These are phyloP conservation scores for Sphagnum magellanicum DNA, from an alignment of 228 moss, liverwort and hornwort species.

Conservation along the genomic window DNA sequence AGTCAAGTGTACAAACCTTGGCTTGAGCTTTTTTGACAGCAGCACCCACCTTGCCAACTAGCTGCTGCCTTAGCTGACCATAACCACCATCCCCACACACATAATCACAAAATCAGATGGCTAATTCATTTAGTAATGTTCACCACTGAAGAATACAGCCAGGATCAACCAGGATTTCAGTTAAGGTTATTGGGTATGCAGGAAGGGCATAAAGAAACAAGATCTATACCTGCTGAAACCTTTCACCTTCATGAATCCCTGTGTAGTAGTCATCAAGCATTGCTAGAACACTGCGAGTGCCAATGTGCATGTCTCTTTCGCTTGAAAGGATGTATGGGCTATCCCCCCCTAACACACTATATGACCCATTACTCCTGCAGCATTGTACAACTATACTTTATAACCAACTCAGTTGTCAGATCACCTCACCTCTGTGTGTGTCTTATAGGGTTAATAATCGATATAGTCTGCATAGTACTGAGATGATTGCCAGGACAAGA, in stretches of 20 bases:
- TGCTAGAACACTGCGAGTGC: slow-evolving; percentile 19
- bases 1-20: slow-evolving; percentile 22
- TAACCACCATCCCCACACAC: slow-evolving; percentile 8
- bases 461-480: not conserved
- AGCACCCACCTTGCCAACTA: slow-evolving; percentile 37
- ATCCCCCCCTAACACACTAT: slow-evolving; percentile 49
- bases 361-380: slow-evolving; percentile 33
- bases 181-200: not conserved
- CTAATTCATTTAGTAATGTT: too few species aligned
- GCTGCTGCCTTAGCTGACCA: slow-evolving; percentile 47
- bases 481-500: not conserved
- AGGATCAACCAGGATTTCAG: not conserved
- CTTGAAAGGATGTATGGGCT: slow-evolving; percentile 23
- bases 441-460: not conserved
- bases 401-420: not conserved
- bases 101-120: too few species aligned
- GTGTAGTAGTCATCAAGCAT: slow-evolving; percentile 50
- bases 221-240: slow-evolving; percentile 38
- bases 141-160: not conserved
- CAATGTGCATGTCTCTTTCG: slow-evolving; percentile 16
- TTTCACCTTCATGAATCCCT: slow-evolving; percentile 37
- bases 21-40: slow-evolving; percentile 35
- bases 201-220: not conserved
- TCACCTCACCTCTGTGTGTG: not conserved
- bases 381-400: not conserved